phyloP scores from a whole-genome alignment of 176 grass and related monocot species.

The Metroxylon sagu region DNA sequence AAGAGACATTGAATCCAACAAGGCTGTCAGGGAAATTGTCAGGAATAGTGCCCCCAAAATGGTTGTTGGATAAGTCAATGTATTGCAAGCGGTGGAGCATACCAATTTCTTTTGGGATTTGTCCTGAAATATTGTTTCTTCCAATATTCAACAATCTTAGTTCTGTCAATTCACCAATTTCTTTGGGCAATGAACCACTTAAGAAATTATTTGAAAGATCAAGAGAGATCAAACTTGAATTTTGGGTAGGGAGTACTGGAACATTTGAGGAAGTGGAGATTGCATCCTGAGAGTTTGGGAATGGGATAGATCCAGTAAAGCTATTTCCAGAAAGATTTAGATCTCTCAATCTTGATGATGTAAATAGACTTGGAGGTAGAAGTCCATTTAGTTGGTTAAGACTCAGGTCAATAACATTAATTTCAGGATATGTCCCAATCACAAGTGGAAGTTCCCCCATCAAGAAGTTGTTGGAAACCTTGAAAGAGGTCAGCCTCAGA shows the following conservation, averaged over 20 bases:
- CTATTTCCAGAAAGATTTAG: slow-evolving; percentile 74
- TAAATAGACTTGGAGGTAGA: slow-evolving; percentile 57
- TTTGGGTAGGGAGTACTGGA: slow-evolving; percentile 26
- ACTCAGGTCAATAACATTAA: slow-evolving; percentile 64
- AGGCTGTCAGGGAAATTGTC: slow-evolving; percentile 54
- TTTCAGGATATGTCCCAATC: slow-evolving; percentile 70
- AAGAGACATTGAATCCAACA: slow-evolving; percentile 62
- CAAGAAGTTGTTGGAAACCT: slow-evolving; percentile 63
- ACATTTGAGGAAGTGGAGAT: slow-evolving; percentile 28
- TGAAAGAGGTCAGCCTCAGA: slow-evolving; percentile 66
- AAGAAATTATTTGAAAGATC: slow-evolving; percentile 84
- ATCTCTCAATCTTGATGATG: slow-evolving; percentile 46
- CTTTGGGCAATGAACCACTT: slow-evolving; percentile 37
- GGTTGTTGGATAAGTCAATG: slow-evolving; percentile 69
- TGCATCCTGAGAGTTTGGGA: slow-evolving; percentile 28
- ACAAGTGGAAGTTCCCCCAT: slow-evolving; percentile 51
- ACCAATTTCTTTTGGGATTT: slow-evolving; percentile 52
- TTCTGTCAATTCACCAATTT: slow-evolving; percentile 41
- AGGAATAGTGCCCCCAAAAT: slow-evolving; percentile 69
- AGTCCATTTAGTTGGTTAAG: slow-evolving; percentile 58
- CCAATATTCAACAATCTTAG: slow-evolving; percentile 44
- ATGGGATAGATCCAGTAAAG: slow-evolving; percentile 46
- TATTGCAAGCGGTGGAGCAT: slow-evolving; percentile 49
- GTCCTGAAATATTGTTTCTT: slow-evolving; percentile 59
- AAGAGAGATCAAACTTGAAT: slow-evolving; percentile 59